A percentile compares a stretch with the other conserved stretches of the same genome.
Conservation (phyloP, 139 green algal genomes). For the Chlorella sp. region DNA sequence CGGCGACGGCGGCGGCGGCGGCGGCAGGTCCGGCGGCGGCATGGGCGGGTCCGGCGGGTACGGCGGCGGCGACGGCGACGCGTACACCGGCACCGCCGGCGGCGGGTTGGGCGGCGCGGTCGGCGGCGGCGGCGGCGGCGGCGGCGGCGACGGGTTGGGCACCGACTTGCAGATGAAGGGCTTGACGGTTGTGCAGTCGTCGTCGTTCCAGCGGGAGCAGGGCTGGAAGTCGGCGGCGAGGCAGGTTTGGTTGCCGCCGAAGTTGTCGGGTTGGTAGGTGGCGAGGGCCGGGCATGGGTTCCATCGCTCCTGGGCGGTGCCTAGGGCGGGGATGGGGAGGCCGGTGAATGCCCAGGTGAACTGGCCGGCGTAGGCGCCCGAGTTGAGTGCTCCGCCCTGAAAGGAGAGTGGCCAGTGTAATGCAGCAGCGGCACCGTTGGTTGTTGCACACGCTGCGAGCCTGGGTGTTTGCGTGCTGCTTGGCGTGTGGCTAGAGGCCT, state of each 20-base stretch:
- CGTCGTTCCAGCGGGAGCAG: slow-evolving; percentile 6
- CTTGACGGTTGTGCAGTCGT: background rate
- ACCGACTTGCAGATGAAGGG: slow-evolving; percentile 1
- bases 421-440: too few relatives aligned
- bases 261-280: slow-evolving; percentile 4
- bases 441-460: too few relatives aligned
- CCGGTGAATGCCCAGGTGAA: slow-evolving; percentile 1
- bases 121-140: background rate
- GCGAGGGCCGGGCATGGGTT: background rate
- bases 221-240: background rate
- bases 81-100: too few relatives aligned
- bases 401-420: too few relatives aligned
- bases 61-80: too few relatives aligned
- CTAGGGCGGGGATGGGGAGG: background rate
- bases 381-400: background rate
- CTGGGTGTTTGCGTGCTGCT: too few relatives aligned
- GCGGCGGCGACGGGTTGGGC: background rate
- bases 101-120: background rate
- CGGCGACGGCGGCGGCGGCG: too few relatives aligned
- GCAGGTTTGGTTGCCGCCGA: background rate
- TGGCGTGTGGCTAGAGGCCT: too few relatives aligned
- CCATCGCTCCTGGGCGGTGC: background rate
- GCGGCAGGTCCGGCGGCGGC: too few relatives aligned
- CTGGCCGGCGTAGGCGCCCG: background rate
- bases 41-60: background rate